Evolutionary conservation across 768 basidiomycete genomes (phyloP), one percentile per base, ranked within the genome.

Genomic region (Auriscalpium vulgare): DNA sequence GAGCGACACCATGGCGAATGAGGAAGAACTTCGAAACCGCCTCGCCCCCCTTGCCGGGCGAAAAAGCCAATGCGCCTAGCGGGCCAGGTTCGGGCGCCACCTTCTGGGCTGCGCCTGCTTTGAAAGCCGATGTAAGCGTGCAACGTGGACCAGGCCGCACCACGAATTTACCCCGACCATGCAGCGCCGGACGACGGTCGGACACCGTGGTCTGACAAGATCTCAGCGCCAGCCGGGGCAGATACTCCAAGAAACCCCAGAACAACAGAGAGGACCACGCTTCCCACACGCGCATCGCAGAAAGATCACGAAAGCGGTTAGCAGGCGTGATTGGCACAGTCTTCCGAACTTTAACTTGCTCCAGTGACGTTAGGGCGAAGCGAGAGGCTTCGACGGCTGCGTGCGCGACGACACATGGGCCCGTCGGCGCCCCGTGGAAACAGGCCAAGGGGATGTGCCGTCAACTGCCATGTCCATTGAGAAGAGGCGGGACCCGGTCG

Each of bases 241-340:
- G 40, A 43, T 43, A 17, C 40, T 14, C 40, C 14, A 13, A 43
- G 40, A 43, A 4, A 43, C 40, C 40, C 40, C 17, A 43, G 40
- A 43, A 43, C 40, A 17, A 17, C 40, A 17, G 40, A 17, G 36
- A 37, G 23, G 40, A 23, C 36, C 40, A 37, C 29, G 29, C 5
- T 40, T 52, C 51, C 40, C 51, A 37, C 37, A 52, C 23, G 21
- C 14, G 47, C 23, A 4, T 29, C 47, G 47, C 14, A 29, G 23
- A 47, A 16, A 29, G 47, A 50, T 50, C 49, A 56, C 50, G 38
- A 56, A 44, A 50, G 50, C 40, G 55, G 50, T 43, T 56, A 45
- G 47, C 47, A 47, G 23, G 47, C 14, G 23, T 47, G 47, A 47
- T 44, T 47, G 21, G 14, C 47, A 47, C 14, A 11, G 47, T 29